Evolutionary conservation across 73 alveolate genomes (phyloP).

Genomic region (Tetrahymena malaccensis): DNA sequence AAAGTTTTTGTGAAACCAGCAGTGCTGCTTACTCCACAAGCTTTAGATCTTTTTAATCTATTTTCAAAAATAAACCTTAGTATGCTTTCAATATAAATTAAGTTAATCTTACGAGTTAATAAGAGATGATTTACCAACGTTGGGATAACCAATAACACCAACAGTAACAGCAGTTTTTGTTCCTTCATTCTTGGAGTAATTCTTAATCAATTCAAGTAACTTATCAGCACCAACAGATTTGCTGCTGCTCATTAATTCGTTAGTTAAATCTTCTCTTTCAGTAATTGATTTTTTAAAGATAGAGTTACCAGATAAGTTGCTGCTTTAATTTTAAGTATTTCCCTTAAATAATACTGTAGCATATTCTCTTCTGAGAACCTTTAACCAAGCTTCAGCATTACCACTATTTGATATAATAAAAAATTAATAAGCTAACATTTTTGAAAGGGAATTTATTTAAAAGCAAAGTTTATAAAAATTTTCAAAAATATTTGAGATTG

Average conservation of each 20-base stretch:
- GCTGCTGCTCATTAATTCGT: conserved; percentile 68
- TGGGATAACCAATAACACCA: conserved; percentile 98
- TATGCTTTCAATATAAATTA: conserved; percentile 19
- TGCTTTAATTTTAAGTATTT: conserved; percentile 74
- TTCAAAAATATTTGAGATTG: not conserved
- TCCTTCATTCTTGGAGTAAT: conserved; percentile 85
- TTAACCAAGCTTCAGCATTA: conserved; percentile 90
- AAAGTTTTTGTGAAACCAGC: conserved; percentile 96
- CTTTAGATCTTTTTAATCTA: conserved; percentile 79
- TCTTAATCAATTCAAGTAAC: conserved; percentile 82
- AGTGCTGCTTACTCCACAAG: conserved; percentile 86
- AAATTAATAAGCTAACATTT: too few relatives aligned
- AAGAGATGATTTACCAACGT: conserved; percentile 76
- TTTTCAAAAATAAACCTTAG: conserved; percentile 11
- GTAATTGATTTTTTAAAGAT: conserved; percentile 70
- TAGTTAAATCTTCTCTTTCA: conserved; percentile 71
- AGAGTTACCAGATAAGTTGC: conserved; percentile 66
- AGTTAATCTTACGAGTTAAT: conserved; percentile 45
- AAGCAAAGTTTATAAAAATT: too few relatives aligned
- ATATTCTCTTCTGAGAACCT: conserved; percentile 70
- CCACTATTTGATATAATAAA: not conserved
- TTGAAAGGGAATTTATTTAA: too few relatives aligned
- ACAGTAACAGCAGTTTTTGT: conserved; percentile 72
- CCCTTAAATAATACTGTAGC: conserved; percentile 84
- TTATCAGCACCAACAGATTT: conserved; percentile 94